phyloP scores from a whole-genome alignment of 2,329 filamentous ascomycete species.

The Hypomyces rosellus region DNA sequence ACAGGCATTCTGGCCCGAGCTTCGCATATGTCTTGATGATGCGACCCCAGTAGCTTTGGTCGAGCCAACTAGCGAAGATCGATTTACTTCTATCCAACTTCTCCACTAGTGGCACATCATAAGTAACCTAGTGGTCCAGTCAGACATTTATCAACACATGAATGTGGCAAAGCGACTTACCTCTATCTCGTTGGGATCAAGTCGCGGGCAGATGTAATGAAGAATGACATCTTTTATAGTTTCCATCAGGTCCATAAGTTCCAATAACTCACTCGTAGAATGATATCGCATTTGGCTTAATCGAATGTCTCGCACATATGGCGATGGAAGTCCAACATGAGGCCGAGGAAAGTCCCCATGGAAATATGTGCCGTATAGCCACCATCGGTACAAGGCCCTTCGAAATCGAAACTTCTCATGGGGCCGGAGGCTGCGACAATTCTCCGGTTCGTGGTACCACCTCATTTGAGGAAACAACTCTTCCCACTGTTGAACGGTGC shows the following conservation, averaged over 20 bases:
- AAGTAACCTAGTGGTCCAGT: conserved; percentile 13
- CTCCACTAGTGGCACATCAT: conserved; percentile 19
- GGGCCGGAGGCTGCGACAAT: conserved; percentile 37
- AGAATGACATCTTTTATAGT: conserved; percentile 39
- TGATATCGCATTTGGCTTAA: conserved; percentile 38
- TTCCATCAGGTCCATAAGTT: conserved; percentile 39
- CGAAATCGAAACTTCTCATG: conserved; percentile 43
- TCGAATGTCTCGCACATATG: conserved; percentile 34
- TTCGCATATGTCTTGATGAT: conserved; percentile 43
- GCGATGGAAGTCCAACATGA: conserved; percentile 31
- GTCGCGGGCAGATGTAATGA: conserved; percentile 40
- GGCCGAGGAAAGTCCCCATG: conserved; percentile 38
- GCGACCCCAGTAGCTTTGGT: conserved; percentile 31
- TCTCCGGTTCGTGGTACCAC: conserved; percentile 40
- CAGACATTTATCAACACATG: background rate
- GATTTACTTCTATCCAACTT: conserved; percentile 23
- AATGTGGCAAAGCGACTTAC: conserved; percentile 22
- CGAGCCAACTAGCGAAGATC: conserved; percentile 28
- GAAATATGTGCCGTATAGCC: conserved; percentile 48
- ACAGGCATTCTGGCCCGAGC: conserved; percentile 43
- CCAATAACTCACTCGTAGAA: conserved; percentile 38
- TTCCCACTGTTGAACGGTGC: conserved; percentile 33
- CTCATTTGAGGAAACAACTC: conserved; percentile 36
- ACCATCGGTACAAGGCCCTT: conserved; percentile 47
- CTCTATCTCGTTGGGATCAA: conserved; percentile 30